These are phyloP conservation scores for Mycena crocata DNA, from an alignment of 768 basidiomycete species.

Conservation along the genomic window DNA sequence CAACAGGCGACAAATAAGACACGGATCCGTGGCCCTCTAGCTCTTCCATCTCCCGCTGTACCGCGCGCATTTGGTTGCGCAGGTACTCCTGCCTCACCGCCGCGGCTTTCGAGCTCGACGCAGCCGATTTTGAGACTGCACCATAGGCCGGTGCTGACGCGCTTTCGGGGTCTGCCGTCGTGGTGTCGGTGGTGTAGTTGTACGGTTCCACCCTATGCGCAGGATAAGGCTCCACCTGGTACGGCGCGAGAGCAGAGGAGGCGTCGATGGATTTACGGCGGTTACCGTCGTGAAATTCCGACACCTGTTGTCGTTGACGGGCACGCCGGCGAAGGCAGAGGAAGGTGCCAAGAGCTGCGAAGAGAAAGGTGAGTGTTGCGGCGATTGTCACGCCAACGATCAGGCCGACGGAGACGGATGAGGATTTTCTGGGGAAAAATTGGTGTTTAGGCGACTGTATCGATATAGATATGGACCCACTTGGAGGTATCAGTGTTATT, in stretches of 20 bases:
- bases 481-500: neutral
- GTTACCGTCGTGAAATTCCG: conserved; percentile 4
- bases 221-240: neutral
- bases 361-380: neutral
- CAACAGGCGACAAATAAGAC: too few relatives aligned
- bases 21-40: neutral
- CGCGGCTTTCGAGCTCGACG: conserved; percentile 19
- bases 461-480: too few relatives aligned
- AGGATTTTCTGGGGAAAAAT: conserved; percentile 1
- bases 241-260: neutral
- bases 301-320: neutral
- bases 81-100: conserved; percentile 21
- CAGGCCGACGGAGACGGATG: conserved; percentile 18
- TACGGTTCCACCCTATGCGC: conserved; percentile 2
- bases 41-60: conserved; percentile 16
- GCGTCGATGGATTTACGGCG: neutral
- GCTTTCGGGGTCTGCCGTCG: neutral
- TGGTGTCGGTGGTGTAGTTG: neutral
- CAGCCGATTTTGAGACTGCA: too few relatives aligned
- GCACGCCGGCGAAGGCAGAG: conserved; percentile 1
- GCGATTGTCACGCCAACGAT: conserved; percentile 20
- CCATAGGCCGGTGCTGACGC: too few relatives aligned
- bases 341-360: neutral
- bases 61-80: conserved; percentile 12
- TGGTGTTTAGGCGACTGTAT: neutral